A percentile compares a stretch with the other conserved stretches of the same genome.
Evolutionary conservation across 371 early-diverging fungal species (phyloP).

Genomic region (Circinella minor): DNA sequence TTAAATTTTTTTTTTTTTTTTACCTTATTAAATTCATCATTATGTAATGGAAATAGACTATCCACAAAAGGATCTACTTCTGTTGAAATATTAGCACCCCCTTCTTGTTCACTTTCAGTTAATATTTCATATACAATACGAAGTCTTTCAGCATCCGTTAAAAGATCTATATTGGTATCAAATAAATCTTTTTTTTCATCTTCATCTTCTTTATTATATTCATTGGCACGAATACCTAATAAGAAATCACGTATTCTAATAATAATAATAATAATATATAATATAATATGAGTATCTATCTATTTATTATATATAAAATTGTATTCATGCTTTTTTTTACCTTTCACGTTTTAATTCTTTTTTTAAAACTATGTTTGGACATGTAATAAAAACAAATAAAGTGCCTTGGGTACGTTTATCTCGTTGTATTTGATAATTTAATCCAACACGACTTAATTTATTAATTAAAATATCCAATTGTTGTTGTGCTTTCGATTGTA

Average conservation of each 20-base stretch:
- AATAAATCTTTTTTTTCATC: slow-evolving; percentile 23
- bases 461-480: slow-evolving; percentile 23
- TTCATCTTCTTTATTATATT: slow-evolving; percentile 31
- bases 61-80: slow-evolving; percentile 63
- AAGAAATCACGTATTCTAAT: slow-evolving; percentile 69
- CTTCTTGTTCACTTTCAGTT: slow-evolving; percentile 65
- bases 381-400: slow-evolving; percentile 36
- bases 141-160: slow-evolving; percentile 76
- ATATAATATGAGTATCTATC: background rate
- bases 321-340: slow-evolving; percentile 3
- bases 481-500: slow-evolving; percentile 24
- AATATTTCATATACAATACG: slow-evolving; percentile 76
- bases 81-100: slow-evolving; percentile 73
- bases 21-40: slow-evolving; percentile 76
- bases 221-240: slow-evolving; percentile 59
- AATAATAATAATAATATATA: too few species aligned
- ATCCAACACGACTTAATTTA: slow-evolving; percentile 31
- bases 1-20: background rate
- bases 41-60: slow-evolving; percentile 80
- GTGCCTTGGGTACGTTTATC: slow-evolving; percentile 35
- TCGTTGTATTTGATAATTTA: slow-evolving; percentile 41
- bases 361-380: slow-evolving; percentile 28
- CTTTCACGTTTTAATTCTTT: slow-evolving; percentile 36
- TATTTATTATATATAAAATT: background rate
- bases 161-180: slow-evolving; percentile 6